Evolutionary conservation across 805 yeast genomes (phyloP).

Genomic region (Ogataea neopini): DNA sequence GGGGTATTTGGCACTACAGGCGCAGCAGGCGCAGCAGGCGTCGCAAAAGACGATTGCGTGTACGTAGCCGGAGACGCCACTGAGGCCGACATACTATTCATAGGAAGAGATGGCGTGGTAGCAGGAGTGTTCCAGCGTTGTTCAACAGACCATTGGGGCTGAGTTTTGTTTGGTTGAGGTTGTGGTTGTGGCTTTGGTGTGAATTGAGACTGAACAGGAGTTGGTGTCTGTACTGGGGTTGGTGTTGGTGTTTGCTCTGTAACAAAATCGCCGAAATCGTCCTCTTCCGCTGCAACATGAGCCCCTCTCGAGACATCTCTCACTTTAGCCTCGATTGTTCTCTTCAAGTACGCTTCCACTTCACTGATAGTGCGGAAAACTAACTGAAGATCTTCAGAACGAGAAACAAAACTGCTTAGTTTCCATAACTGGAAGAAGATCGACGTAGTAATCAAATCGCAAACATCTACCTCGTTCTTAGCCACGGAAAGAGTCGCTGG

Average conservation of each 20-base stretch:
- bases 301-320: constrained; percentile 1
- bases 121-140: too few relatives aligned
- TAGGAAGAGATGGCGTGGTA: too few relatives aligned
- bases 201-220: background rate
- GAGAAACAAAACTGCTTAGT: constrained; percentile 27
- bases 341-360: constrained; percentile 24
- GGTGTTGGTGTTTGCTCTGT: background rate
- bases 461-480: constrained; percentile 26
- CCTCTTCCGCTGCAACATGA: constrained; percentile 8
- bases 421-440: constrained; percentile 40
- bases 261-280: constrained; percentile 22
- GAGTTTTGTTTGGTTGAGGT: background rate
- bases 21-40: background rate
- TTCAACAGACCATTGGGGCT: background rate
- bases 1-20: background rate
- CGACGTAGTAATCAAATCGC: constrained; percentile 33
- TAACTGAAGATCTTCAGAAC: constrained; percentile 24
- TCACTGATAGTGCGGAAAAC: constrained; percentile 20
- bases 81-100: too few relatives aligned
- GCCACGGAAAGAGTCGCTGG: constrained; percentile 26
- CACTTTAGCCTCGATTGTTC: constrained; percentile 19
- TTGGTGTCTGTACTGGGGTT: background rate
- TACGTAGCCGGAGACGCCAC: too few relatives aligned
- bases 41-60: too few relatives aligned
- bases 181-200: too few relatives aligned